Base-by-base conservation (phyloP, 441 rosid species). In the Pelargonium fulgidum region DNA sequence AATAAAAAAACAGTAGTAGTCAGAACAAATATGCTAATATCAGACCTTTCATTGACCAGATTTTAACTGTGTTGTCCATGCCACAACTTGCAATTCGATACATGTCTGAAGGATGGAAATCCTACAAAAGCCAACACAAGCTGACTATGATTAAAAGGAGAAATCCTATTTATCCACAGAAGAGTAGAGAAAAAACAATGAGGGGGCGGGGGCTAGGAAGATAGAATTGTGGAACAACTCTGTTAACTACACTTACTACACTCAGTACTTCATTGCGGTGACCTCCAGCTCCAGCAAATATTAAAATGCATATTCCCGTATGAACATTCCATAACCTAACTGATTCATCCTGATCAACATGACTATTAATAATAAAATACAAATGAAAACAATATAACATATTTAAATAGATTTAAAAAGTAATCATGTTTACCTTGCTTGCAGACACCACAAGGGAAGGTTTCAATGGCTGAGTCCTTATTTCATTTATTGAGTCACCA, bases 11-110 rank as follows among this genome's bases (percentile, higher is more conserved):
- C 7, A 52, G 59, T 52, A 52, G 19, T 52, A 16, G 20, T 16
- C 16, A 54, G 4, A 54, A 19, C 20, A 20, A 17, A 8, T 17
- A 56, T 56, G 26, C 4, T 56, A 56, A 56, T 17, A 19, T 64
- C 76, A 48, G 65, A 93, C 99, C 99, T 90, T 88, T 89, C 99
- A 91, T 93, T 69, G 96, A 91, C 99, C 99, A 93, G 72, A 93
- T 91, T 76, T 91, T 93, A 63, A 91, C 89, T 13, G 97, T 89
- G 75, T 88, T 89, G 82, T 89, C 96, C 97, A 93, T 90, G 67
- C 99, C 99, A 79, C 97, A 93, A 78, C 96, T 93, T 78, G 92
- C 87, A 68, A 91, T 86, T 10, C 91, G 87, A 74, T 86, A 80
- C 20, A 84, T 85, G 79, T 93, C 96, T 39, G 90, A 81, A 29